Base-by-base conservation (phyloP, 1,139 yeast genomes). In the Kodamaea alishanica region DNA sequence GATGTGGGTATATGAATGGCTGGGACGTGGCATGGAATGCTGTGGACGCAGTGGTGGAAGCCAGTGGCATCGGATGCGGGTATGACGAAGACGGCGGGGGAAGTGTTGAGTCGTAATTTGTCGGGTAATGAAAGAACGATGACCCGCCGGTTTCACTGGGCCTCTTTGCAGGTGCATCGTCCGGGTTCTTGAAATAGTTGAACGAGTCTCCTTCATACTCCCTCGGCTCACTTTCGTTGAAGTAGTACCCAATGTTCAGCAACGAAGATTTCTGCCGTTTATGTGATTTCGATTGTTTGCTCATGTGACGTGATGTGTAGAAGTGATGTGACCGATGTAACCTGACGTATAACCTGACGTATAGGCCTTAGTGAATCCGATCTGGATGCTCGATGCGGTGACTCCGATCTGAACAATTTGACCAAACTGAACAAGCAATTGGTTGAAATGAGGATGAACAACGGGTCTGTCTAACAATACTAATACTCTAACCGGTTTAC, bases 191-290 rank as follows among this genome's bases (percentile, higher is more conserved):
- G 20, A 15, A 15, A 4, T 15, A 15, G 4, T 15, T 15, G 4
- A 15, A 15, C 20, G 20, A 15, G 4, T 15, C 20, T 4, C 33
- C 37, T 24, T 41, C 42, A 7, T 40, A 26, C 24, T 34, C 43
- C 10, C 36, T 34, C 28, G 37, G 41, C 26, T 38, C 52, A 28
- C 20, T 4, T 15, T 49, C 55, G 12, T 50, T 54, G 43, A 60
- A 61, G 43, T 63, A 61, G 44, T 59, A 63, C 24, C 66, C 63
- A 22, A 58, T 50, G 46, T 60, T 65, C 69, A 63, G 69, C 35
- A 64, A 41, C 31, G 68, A 65, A 42, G 70, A 65, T 49, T 67
- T 67, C 56, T 67, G 73, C 44, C 74, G 70, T 50, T 68, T 68
- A 50, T 68, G 73, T 28, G 67, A 49, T 51, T 57, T 43, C 28